These are phyloP conservation scores for Actinomortierella wolfii DNA, from an alignment of 371 early-diverging fungal genomes.

Conservation along the genomic window DNA sequence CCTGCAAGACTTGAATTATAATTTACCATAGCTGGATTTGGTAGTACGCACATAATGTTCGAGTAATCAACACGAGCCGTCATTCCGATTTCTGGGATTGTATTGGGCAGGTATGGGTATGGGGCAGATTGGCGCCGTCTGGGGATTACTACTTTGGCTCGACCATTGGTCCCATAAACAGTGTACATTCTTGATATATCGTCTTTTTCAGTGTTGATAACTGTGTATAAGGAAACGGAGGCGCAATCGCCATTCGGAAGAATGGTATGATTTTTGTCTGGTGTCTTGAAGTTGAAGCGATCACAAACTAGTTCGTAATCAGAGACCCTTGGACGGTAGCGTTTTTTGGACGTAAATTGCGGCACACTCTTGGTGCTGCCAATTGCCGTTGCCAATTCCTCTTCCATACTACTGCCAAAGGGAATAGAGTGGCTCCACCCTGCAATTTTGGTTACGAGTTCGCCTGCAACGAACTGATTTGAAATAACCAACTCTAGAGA, in stretches of 20 bases:
- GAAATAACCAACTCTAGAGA: not conserved
- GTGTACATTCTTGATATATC: not conserved
- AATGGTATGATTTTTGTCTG: not conserved
- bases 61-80: not conserved
- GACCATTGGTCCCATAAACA: slow-evolving; percentile 2
- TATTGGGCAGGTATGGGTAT: too few relatives aligned
- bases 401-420: slow-evolving; percentile 3
- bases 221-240: not conserved
- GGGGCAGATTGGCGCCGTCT: not conserved
- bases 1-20: not conserved
- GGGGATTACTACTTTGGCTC: slow-evolving; percentile 5
- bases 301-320: slow-evolving; percentile 9
- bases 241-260: slow-evolving; percentile 9
- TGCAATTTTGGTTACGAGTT: not conserved
- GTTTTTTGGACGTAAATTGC: slow-evolving; percentile 4
- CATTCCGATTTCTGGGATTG: too few relatives aligned
- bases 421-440: slow-evolving; percentile 5
- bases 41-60: not conserved
- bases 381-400: not conserved
- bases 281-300: not conserved
- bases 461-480: not conserved
- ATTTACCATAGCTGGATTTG: not conserved
- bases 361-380: slow-evolving; percentile 2
- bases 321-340: slow-evolving; percentile 1
- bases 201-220: not conserved